A percentile compares a stretch with the other conserved stretches of the same genome.
phyloP scores from a whole-genome alignment of 495 filamentous ascomycete species.

The Astrocystis sublimbata region DNA sequence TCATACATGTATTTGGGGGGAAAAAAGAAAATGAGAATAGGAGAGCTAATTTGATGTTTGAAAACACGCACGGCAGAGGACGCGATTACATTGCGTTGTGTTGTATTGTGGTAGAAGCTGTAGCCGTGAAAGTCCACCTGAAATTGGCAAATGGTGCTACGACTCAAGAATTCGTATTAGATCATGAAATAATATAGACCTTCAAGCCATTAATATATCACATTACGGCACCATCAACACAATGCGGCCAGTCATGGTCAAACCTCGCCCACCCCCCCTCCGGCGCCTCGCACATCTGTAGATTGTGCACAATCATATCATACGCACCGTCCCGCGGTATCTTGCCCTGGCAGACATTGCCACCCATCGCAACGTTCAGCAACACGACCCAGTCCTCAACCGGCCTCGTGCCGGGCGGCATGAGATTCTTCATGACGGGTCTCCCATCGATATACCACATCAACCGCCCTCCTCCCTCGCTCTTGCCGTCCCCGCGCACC shows the following conservation, averaged over 20 bases:
- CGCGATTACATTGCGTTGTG: too few relatives aligned
- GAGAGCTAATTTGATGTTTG: too few relatives aligned
- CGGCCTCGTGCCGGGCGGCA: conserved; percentile 41
- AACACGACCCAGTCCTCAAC: conserved; percentile 44
- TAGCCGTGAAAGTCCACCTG: background rate
- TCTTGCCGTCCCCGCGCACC: conserved; percentile 18
- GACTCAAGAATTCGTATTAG: background rate
- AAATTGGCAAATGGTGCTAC: background rate
- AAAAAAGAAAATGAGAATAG: too few relatives aligned
- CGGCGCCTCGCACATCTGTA: conserved; percentile 40
- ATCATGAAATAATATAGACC: background rate
- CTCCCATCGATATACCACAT: conserved; percentile 49
- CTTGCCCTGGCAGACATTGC: conserved; percentile 44
- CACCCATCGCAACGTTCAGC: conserved; percentile 50
- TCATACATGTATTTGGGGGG: too few relatives aligned
- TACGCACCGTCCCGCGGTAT: conserved; percentile 41
- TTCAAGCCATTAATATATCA: background rate
- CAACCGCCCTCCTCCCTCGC: conserved; percentile 25
- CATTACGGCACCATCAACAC: conserved; percentile 34
- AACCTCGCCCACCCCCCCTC: conserved; percentile 44
- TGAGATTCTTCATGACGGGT: conserved; percentile 42
- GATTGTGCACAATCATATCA: conserved; percentile 43
- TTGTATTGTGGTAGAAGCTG: too few relatives aligned
- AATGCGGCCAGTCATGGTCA: conserved; percentile 36
- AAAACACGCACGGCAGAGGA: too few relatives aligned